phyloP scores from a whole-genome alignment of 1,284 basidiomycete species.

The Hemileia vastatrix region DNA sequence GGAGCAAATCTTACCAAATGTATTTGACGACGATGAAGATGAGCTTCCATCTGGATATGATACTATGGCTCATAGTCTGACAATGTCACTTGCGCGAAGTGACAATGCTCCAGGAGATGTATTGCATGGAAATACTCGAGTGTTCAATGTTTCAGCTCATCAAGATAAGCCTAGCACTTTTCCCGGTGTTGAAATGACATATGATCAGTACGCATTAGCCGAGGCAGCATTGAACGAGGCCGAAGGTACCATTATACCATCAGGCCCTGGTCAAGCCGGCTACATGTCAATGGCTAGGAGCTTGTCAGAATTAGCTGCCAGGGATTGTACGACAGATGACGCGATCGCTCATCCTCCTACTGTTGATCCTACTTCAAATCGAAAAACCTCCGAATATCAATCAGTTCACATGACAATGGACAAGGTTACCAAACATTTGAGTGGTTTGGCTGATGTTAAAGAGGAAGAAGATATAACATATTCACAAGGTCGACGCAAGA shows the following conservation, averaged over 20 bases:
- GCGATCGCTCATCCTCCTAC: constrained; percentile 20
- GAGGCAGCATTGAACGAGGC: constrained; percentile 6
- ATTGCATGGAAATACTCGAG: constrained; percentile 6
- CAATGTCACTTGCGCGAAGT: constrained; percentile 6
- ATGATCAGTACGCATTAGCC: constrained; percentile 13
- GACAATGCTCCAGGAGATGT: no score
- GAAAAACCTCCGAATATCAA: no score
- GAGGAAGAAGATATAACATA: not conserved
- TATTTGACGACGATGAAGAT: constrained; percentile 21
- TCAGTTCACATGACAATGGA: constrained; percentile 10
- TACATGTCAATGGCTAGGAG: constrained; percentile 20
- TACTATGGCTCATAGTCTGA: constrained; percentile 20
- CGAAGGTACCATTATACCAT: not conserved
- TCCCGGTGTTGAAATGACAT: constrained; percentile 13
- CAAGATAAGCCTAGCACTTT: constrained; percentile 8
- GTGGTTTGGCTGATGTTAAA: constrained; percentile 7
- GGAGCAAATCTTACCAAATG: constrained; percentile 8
- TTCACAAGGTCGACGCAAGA: not conserved
- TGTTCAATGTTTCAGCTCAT: constrained; percentile 16
- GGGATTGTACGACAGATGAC: constrained; percentile 15
- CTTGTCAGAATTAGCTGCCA: constrained; percentile 18
- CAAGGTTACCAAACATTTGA: constrained; percentile 18
- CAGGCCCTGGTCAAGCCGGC: no score
- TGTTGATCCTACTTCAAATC: no score
- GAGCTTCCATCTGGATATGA: constrained; percentile 8